Base-by-base conservation (phyloP, 2,329 filamentous ascomycete genomes). In the Cladorrhinum sp. region DNA sequence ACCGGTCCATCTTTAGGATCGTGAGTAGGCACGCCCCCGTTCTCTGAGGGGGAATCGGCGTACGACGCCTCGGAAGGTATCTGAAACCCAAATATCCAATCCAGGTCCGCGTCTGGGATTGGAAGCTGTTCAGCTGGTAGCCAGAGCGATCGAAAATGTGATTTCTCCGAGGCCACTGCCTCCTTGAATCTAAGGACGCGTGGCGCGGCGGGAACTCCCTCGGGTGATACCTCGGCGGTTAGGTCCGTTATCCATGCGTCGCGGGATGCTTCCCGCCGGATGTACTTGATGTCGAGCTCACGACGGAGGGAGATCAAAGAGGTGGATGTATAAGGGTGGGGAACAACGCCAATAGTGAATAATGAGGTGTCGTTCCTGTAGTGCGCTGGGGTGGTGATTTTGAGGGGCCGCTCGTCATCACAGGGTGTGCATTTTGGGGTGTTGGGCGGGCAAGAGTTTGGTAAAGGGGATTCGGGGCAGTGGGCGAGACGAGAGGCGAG, bases 11-110 rank as follows among this genome's bases (percentile, higher is more conserved):
- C 81, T 77, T 59, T 82, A 81, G 59, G 81, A 77, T 50, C 81
- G 78, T 68, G 87, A 82, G 1, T 84, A 82, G 1, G 82, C 81
- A 0, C 84, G 23, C 24, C 9, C 18, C 27, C 27, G 22, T 23
- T 16, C 4, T 29, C 24, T n/a, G 22, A 23, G 12, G 10, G 22
- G 16, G 80, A 77, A 45, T 80, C 74, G 10, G 78, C 76, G 56
- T 63, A 63, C 29, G 59, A 64, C 22, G 67, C 68, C 20, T 79
- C 75, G 51, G 81, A 79, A 1, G 93, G 91, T 9, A 97, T 81
- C 13, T 81, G 79, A 74, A 98, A 98, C 57, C 93, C 95, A 71
- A 98, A 91, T 66, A 89, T 84, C 92, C 92, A 98, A 70, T 93
- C 89, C 2, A 96, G 78, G 65, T 95, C 89, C n/a, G 9, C 16